Base-by-base conservation (phyloP, 257 asterid species). In the Coffea eugenioides region DNA sequence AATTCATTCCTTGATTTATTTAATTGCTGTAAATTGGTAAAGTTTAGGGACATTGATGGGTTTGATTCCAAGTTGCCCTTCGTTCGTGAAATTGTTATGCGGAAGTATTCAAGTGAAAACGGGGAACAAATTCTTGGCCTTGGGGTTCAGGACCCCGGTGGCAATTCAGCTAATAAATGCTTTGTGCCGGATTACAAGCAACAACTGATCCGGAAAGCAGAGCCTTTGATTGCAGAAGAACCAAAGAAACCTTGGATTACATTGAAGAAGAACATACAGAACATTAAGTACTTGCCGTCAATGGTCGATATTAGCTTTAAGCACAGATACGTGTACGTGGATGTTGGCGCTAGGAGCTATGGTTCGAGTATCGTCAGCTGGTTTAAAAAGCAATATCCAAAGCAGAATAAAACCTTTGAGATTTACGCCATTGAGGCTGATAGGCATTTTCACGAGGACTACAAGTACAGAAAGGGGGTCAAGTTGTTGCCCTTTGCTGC, bases 311-410 rank as follows among this genome's bases (percentile, higher is more conserved):
- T 95, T n/a, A 95, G 90, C 78, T 95, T 92, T 70, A 95, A 89
- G 93, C 90, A 84, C 39, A 87, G 90, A 67, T 95, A 93, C 7
- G 89, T 93, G 8, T 95, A 95, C 62, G 89, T 95, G 31, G 99
- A 95, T 84, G 99, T 95, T 48, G 99, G 99, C 62, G 85, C 97
- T 8, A 88, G 99, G 83, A 93, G 99, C 89, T 95, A 95, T 13
- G 99, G 99, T 2, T 95, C 98, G 5, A 95, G 99, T 82, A 95
- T 95, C 18, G 98, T 95, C 79, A 95, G 99, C 82, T 95, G 98
- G 98, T 95, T 95, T 48, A 95, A 93, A 90, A 95, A 95, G 88
- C 98, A 93, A 76, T 95, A 95, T 80, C 97, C 97, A 2, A 95
- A 95, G 83, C 99, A 95, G 82, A 89, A 95, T 85, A 95, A 90